Percentiles rank a stretch among this genome's conserved stretches.
Conservation (phyloP, 441 rosid genomes). For the Arabidopsis hybrid region DNA sequence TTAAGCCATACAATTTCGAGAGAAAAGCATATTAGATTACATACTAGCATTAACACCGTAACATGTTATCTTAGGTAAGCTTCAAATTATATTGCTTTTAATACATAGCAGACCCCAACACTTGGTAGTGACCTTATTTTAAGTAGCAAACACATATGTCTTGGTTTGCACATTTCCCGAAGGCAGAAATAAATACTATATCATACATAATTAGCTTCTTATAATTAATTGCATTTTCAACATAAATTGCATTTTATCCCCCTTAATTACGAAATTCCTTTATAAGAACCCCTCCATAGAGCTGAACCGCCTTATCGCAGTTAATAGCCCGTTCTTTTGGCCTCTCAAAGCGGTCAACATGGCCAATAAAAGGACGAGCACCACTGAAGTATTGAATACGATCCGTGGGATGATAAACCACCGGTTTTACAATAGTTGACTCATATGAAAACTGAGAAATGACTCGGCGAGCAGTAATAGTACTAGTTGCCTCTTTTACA, state of each 20-base stretch:
- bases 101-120: slow-evolving; percentile 9
- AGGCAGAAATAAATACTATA: slow-evolving; percentile 19
- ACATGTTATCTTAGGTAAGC: not conserved
- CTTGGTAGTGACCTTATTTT: not conserved
- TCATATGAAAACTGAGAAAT: slow-evolving; percentile 11
- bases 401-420: slow-evolving; percentile 24
- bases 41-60: not conserved
- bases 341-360: slow-evolving; percentile 14
- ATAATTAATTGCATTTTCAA: slow-evolving; percentile 23
- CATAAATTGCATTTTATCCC: slow-evolving; percentile 17
- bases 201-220: slow-evolving; percentile 1
- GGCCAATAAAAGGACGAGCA: slow-evolving; percentile 21
- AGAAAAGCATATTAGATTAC: not conserved
- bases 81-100: not conserved
- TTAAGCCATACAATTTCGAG: not conserved
- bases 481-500: slow-evolving; percentile 23
- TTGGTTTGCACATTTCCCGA: not conserved
- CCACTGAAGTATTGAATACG: slow-evolving; percentile 25
- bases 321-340: slow-evolving; percentile 33
- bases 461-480: slow-evolving; percentile 13
- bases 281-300: slow-evolving; percentile 45
- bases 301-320: slow-evolving; percentile 42
- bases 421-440: slow-evolving; percentile 19
- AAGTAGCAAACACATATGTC: not conserved
- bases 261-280: slow-evolving; percentile 37